A percentile compares a stretch with the other conserved stretches of the same genome.
Evolutionary conservation across 177 flowering plant genomes (phyloP).

Genomic region (Vitis hybrid): DNA sequence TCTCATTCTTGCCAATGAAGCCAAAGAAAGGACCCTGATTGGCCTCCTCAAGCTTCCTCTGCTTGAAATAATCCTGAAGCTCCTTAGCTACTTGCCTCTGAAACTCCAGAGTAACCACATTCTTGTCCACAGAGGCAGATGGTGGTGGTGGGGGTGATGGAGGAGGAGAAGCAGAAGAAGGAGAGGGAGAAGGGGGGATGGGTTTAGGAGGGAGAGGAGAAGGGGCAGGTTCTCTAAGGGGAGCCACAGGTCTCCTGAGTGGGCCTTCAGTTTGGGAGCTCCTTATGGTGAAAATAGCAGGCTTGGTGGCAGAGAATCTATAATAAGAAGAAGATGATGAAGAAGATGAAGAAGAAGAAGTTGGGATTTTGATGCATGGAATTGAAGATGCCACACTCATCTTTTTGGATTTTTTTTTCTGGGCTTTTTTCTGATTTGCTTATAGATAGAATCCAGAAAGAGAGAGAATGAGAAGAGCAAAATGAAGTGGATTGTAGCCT

Average conservation of each 20-base stretch:
- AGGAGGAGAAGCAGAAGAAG: slow-evolving; percentile 33
- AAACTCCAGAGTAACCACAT: slow-evolving; percentile 74
- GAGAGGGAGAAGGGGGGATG: slow-evolving; percentile 25
- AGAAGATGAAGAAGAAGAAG: slow-evolving; percentile 31
- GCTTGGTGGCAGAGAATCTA: slow-evolving; percentile 35
- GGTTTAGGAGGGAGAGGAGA: slow-evolving; percentile 11
- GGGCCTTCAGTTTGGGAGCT: slow-evolving; percentile 88
- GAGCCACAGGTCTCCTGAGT: slow-evolving; percentile 35
- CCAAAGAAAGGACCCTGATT: slow-evolving; percentile 93
- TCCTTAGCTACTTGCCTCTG: slow-evolving; percentile 96
- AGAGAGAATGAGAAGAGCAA: not conserved
- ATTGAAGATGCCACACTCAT: slow-evolving; percentile 77
- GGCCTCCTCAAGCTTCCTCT: slow-evolving; percentile 89
- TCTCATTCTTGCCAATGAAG: slow-evolving; percentile 82
- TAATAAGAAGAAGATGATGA: slow-evolving; percentile 26
- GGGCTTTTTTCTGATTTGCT: not conserved
- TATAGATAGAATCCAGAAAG: not conserved
- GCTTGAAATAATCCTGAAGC: slow-evolving; percentile 83
- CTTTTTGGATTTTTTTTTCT: slow-evolving; percentile 5
- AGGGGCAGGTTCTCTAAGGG: slow-evolving; percentile 24
- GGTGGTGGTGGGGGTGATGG: slow-evolving; percentile 30
- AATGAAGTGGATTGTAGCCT: slow-evolving; percentile 1
- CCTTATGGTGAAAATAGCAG: slow-evolving; percentile 36
- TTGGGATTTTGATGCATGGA: slow-evolving; percentile 54
- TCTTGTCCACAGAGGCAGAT: slow-evolving; percentile 26